phyloP scores from a whole-genome alignment of 139 green algal species.

The Auxenochlorella pyrenoidosa region DNA sequence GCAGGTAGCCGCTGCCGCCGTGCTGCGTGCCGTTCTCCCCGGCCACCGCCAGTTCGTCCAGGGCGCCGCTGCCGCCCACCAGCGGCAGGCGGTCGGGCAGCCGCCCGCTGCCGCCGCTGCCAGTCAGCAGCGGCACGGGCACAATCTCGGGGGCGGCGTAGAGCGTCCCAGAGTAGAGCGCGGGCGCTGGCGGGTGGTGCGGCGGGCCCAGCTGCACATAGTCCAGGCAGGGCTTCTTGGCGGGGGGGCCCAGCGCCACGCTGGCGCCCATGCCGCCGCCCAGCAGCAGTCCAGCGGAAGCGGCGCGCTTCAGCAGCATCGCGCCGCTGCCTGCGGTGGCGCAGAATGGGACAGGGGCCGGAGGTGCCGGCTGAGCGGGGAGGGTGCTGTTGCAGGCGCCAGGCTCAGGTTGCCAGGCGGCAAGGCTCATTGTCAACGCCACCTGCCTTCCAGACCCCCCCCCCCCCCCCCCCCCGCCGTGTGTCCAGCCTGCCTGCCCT shows the following conservation, averaged over 20 bases:
- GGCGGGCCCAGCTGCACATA: neutral
- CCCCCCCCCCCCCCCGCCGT: too few relatives aligned
- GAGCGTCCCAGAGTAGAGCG: neutral
- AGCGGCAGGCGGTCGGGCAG: conserved; percentile 5
- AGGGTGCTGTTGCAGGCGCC: neutral
- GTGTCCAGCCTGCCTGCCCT: too few relatives aligned
- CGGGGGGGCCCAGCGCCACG: too few relatives aligned
- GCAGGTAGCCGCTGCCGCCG: conserved; percentile 3
- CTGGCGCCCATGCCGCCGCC: neutral
- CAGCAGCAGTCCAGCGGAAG: conserved; percentile 4
- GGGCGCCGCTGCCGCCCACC: neutral
- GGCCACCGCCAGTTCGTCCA: neutral
- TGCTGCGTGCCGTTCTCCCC: neutral
- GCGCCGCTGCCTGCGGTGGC: neutral
- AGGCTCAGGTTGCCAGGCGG: neutral
- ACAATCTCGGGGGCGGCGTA: conserved; percentile 23
- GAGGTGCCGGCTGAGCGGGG: neutral
- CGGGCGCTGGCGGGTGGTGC: neutral
- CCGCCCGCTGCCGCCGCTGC: neutral
- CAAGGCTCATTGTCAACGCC: neutral
- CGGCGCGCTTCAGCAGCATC: conserved; percentile 6
- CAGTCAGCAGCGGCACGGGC: conserved; percentile 4
- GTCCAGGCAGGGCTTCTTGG: conserved; percentile 28
- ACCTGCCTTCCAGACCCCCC: neutral
- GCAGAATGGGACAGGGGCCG: neutral